Evolutionary conservation across 495 filamentous ascomycete species (phyloP), one percentile per base, ranked within the genome.

Genomic region (Podospora pseudopauciseta): DNA sequence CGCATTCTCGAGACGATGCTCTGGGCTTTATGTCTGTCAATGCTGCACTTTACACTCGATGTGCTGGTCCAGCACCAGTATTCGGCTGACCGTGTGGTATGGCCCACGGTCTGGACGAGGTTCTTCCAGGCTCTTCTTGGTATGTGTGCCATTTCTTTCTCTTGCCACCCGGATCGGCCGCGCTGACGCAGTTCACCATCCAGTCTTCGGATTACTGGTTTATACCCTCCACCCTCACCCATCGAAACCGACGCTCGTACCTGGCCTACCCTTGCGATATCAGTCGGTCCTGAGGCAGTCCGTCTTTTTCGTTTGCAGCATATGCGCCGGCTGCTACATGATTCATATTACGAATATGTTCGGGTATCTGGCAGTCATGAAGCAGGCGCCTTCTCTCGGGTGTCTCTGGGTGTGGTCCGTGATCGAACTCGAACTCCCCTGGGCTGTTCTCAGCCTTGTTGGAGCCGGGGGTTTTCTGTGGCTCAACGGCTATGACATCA

Each of bases 351-450:
- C 90, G 4, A 99, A 97, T 74, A 83, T 79, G 32, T 84, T 88
- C 64, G 87, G 88, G 0, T 97, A 97, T 72, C 89, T 92, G 74
- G 91, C 88, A 13, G 88, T 97, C 3, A 94, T 99, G 95, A 96
- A 96, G 81, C 88, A 86, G 65, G 91, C 93, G 0, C 95, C 95
- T 23, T 87, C 92, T 23, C 76, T 96, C n/a, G 96, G 93, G 1
- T 93, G 91, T 18, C 76, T 97, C 20, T 97, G 94, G 94, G 87
- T 99, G 16, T 99, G 94, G 95, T 89, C 89, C 19, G 88, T 97
- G 44, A 81, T 97, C 60, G 95, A 99, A 79, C 86, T 97, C 80
- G 80, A 90, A n/a, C 81, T 96, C 65, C 77, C 83, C 2, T 88
- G 84, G 63, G 90, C 92, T 1, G 74, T 88, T 7, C 75, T 84